Conservation (phyloP, 306 rosid species). For the Cucumis cinereus region DNA sequence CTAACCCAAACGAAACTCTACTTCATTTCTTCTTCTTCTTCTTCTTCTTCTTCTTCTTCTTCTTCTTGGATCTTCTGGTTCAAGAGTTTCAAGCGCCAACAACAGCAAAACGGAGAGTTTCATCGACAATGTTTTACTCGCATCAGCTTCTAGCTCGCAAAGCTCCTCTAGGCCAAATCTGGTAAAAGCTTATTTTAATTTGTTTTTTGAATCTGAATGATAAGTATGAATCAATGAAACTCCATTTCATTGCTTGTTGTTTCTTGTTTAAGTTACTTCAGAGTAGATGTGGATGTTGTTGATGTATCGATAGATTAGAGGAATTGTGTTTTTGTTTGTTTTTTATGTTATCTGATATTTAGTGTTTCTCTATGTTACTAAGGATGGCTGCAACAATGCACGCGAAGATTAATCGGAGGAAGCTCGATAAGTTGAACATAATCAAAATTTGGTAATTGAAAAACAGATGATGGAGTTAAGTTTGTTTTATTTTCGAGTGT, state of each 20-base stretch:
- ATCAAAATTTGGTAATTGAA: slow-evolving; percentile 55
- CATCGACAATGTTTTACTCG: slow-evolving; percentile 55
- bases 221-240: background rate
- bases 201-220: background rate
- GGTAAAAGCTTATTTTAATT: slow-evolving; percentile 21
- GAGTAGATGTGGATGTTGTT: background rate
- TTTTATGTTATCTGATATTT: background rate
- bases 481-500: background rate
- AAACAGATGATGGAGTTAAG: background rate
- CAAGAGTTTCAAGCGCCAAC: background rate
- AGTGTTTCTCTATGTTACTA: background rate
- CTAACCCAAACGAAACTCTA: background rate
- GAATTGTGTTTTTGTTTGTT: background rate
- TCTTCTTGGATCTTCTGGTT: background rate
- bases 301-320: background rate
- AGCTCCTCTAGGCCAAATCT: slow-evolving; percentile 77
- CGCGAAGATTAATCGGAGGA: slow-evolving; percentile 54
- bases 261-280: background rate
- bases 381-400: slow-evolving; percentile 57
- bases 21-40: background rate
- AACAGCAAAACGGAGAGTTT: background rate
- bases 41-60: slow-evolving; percentile 3
- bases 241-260: background rate
- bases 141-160: slow-evolving; percentile 82
- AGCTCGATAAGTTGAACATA: slow-evolving; percentile 56